Evolutionary conservation across 1,284 basidiomycete genomes (phyloP).

Genomic region (Leccinum fallax): DNA sequence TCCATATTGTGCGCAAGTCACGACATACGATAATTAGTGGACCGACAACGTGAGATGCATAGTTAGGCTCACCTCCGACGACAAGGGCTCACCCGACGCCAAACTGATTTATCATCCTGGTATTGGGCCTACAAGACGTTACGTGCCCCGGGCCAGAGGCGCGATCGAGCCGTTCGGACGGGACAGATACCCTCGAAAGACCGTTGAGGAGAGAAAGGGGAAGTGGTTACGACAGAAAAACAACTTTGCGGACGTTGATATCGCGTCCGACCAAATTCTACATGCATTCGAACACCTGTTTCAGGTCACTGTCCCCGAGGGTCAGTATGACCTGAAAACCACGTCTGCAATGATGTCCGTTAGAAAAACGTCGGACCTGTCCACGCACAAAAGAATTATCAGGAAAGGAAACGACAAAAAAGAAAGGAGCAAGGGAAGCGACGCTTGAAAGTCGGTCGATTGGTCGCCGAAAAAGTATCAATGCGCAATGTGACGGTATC

Average conservation of each 20-base stretch:
- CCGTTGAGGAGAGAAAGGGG: too few species aligned
- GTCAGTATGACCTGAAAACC: too few species aligned
- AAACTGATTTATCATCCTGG: slow-evolving; percentile 34
- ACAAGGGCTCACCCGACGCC: slow-evolving; percentile 35
- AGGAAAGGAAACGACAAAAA: too few species aligned
- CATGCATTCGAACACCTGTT: too few species aligned
- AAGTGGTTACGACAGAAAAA: too few species aligned
- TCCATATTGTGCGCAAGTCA: not conserved
- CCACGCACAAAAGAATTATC: not conserved
- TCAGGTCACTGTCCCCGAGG: too few species aligned
- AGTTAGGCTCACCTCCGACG: slow-evolving; percentile 34
- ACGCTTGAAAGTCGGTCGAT: slow-evolving; percentile 10
- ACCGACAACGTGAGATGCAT: not conserved
- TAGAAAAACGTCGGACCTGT: slow-evolving; percentile 9
- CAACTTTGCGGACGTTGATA: too few species aligned
- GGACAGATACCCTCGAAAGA: not conserved
- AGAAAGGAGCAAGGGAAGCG: not conserved
- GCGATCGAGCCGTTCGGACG: not conserved
- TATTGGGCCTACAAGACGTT: slow-evolving; percentile 25
- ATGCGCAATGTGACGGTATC: too few species aligned
- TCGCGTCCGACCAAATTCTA: too few species aligned
- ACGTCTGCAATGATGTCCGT: not conserved
- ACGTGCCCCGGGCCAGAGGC: not conserved
- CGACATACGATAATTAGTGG: not conserved
- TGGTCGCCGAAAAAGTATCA: slow-evolving; percentile 8